A percentile compares a stretch with the other conserved stretches of the same genome.
These are phyloP conservation scores for Onygenales sp. DNA, from an alignment of 2,329 filamentous ascomycete species.

Conservation along the genomic window DNA sequence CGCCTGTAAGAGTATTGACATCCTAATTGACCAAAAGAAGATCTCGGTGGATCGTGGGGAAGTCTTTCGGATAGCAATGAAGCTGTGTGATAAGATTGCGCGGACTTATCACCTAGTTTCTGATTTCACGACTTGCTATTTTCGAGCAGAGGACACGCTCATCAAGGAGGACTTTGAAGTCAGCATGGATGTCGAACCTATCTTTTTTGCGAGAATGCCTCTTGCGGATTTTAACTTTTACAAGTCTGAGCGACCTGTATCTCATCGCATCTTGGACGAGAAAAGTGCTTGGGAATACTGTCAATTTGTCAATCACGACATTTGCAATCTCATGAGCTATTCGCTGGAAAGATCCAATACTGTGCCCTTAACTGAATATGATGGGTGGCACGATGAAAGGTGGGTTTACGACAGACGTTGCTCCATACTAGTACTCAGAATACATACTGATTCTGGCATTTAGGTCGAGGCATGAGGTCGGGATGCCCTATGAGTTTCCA, in stretches of 20 bases:
- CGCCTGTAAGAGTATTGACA: not conserved
- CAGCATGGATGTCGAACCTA: not conserved
- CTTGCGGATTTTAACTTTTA: not conserved
- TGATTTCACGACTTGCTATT: not conserved
- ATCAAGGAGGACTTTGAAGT: not conserved
- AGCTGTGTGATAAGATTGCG: constrained; percentile 1
- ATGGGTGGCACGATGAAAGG: not conserved
- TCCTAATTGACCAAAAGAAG: not conserved
- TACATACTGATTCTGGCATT: not conserved
- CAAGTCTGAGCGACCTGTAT: not conserved
- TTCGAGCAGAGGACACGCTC: not conserved
- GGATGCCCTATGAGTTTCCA: not conserved
- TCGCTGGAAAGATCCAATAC: too few species aligned
- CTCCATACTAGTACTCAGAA: not conserved
- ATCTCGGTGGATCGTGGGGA: not conserved
- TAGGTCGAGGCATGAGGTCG: not conserved
- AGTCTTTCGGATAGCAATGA: not conserved
- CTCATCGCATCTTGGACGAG: not conserved
- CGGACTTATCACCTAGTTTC: not conserved
- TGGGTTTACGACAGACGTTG: not conserved
- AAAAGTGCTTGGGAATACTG: not conserved
- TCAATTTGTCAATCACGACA: not conserved
- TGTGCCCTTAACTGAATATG: not conserved
- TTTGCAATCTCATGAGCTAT: too few species aligned
- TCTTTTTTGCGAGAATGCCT: not conserved